A percentile compares a stretch with the other conserved stretches of the same genome.
These are phyloP conservation scores for Leccinum incarnatum DNA, from an alignment of 768 basidiomycete species.

Conservation along the genomic window DNA sequence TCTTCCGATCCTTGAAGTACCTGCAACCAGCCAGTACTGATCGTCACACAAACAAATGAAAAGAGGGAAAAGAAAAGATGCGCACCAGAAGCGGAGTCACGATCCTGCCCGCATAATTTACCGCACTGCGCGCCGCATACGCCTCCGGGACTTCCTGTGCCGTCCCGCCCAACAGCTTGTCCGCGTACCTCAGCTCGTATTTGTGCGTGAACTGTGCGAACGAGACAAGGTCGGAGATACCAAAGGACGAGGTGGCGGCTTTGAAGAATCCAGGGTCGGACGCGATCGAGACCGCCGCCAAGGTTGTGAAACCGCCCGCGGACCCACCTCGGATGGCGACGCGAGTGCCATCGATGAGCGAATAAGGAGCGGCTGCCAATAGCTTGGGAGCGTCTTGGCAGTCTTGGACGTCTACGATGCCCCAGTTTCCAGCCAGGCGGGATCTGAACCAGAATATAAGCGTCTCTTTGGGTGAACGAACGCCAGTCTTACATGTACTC, in stretches of 20 bases:
- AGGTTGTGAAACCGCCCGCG: slow-evolving; percentile 70
- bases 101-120: slow-evolving; percentile 62
- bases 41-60: not conserved
- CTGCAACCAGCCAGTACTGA: slow-evolving; percentile 30
- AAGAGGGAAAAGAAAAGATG: not conserved
- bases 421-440: slow-evolving; percentile 67
- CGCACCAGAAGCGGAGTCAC: slow-evolving; percentile 60
- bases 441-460: slow-evolving; percentile 27
- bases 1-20: slow-evolving; percentile 66
- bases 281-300: slow-evolving; percentile 45
- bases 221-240: slow-evolving; percentile 59
- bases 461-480: not conserved
- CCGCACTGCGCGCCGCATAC: slow-evolving; percentile 59
- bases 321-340: slow-evolving; percentile 70
- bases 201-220: slow-evolving; percentile 70
- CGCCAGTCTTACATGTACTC: slow-evolving; percentile 46
- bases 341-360: slow-evolving; percentile 61
- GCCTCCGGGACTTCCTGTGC: slow-evolving; percentile 51
- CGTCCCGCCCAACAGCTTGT: slow-evolving; percentile 66
- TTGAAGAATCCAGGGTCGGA: slow-evolving; percentile 47
- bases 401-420: slow-evolving; percentile 69
- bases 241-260: slow-evolving; percentile 64
- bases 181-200: slow-evolving; percentile 58
- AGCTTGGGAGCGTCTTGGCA: slow-evolving; percentile 51
- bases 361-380: slow-evolving; percentile 44